phyloP scores from a whole-genome alignment of 163 green algal genomes.

The Scenedesmus sp. region DNA sequence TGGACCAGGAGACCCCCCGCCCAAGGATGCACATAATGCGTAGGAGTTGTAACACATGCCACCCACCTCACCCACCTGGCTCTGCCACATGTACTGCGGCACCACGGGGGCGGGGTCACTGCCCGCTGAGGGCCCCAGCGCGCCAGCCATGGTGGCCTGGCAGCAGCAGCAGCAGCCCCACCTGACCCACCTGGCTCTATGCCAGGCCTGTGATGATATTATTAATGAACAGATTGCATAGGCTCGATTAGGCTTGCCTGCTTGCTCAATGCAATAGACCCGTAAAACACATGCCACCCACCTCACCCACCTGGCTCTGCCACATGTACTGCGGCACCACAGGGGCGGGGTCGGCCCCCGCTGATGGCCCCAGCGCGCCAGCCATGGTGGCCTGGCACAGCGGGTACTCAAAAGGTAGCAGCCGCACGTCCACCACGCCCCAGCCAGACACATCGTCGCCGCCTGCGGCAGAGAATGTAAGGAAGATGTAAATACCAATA shows the following conservation, averaged over 20 bases:
- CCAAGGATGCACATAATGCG: no score
- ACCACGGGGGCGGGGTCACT: neutral
- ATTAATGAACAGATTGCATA: neutral
- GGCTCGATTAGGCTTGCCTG: neutral
- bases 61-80: neutral
- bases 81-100: neutral
- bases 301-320: neutral
- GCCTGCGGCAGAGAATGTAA: neutral
- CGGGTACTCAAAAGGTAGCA: conserved; percentile 37
- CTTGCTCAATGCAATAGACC: neutral
- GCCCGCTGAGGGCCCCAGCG: neutral
- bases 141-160: neutral
- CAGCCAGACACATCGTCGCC: conserved; percentile 48
- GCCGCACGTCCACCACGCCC: conserved; percentile 27
- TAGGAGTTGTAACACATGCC: no score
- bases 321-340: conserved; percentile 31
- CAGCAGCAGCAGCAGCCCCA: neutral
- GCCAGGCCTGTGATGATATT: neutral
- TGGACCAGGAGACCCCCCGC: no score
- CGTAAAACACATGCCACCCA: neutral
- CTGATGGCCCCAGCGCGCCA: conserved; percentile 6
- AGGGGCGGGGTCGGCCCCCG: neutral
- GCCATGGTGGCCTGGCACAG: conserved; percentile 27
- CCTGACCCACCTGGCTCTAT: neutral
- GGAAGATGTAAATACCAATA: no score